phyloP scores from a whole-genome alignment of 106 monocot genomes.

The Dioscorea zingiberensis region DNA sequence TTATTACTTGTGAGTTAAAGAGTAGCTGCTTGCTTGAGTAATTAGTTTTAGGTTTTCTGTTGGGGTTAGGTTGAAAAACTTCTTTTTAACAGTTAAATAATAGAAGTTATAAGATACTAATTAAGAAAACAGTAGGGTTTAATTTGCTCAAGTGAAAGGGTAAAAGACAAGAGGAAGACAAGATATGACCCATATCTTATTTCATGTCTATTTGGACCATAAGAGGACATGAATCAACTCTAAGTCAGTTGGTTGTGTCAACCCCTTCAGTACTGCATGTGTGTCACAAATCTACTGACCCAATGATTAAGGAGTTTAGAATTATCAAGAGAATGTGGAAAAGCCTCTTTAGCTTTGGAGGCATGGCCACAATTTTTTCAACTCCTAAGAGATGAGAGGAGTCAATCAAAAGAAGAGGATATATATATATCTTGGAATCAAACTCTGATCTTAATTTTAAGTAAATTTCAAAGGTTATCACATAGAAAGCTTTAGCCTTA shows the following conservation, averaged over 20 bases:
- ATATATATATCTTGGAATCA: slow-evolving; percentile 13
- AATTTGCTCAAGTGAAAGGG: not conserved
- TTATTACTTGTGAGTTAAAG: too few species aligned
- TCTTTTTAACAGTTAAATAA: too few species aligned
- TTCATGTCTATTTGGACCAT: slow-evolving; percentile 5
- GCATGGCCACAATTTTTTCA: not conserved
- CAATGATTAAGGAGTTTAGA: slow-evolving; percentile 9
- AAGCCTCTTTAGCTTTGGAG: not conserved
- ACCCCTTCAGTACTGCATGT: not conserved
- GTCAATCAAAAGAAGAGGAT: slow-evolving; percentile 11
- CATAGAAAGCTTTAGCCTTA: too few species aligned
- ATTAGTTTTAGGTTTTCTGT: too few species aligned
- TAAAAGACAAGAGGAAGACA: not conserved
- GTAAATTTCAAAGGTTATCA: too few species aligned
- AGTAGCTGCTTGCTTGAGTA: too few species aligned
- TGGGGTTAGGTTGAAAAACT: too few species aligned
- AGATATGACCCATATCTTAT: not conserved
- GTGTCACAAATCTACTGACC: not conserved
- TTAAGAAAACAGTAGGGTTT: too few species aligned
- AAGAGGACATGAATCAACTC: not conserved
- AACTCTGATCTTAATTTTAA: not conserved
- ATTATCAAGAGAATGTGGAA: not conserved
- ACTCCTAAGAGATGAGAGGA: slow-evolving; percentile 3
- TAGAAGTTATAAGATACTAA: too few species aligned
- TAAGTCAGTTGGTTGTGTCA: slow-evolving; percentile 1